phyloP scores from a whole-genome alignment of 208 protist species.

The Acanthamoeba sp. region DNA sequence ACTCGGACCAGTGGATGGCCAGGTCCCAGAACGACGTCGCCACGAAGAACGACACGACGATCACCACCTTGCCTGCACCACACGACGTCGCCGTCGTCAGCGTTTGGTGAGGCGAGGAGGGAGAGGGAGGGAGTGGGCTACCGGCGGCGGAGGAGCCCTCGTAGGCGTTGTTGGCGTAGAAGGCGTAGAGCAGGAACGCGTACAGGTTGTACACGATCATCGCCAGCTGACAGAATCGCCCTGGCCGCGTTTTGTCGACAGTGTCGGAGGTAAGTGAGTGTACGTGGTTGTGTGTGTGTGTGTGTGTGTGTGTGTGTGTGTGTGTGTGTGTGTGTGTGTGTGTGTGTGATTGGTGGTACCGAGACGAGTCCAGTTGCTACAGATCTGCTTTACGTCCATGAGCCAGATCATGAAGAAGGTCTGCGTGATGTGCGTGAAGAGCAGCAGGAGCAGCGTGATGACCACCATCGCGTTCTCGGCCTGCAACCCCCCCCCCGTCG shows the following conservation, averaged over 20 bases:
- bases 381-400: slow-evolving; percentile 59
- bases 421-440: slow-evolving; percentile 62
- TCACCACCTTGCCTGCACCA: slow-evolving; percentile 47
- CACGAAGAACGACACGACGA: slow-evolving; percentile 59
- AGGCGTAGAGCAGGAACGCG: slow-evolving; percentile 57
- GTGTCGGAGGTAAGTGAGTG: no score
- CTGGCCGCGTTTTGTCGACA: no score
- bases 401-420: slow-evolving; percentile 66
- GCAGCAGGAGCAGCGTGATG: slow-evolving; percentile 17
- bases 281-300: no score
- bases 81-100: no score
- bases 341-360: no score
- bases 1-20: slow-evolving; percentile 63
- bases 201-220: slow-evolving; percentile 62
- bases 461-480: slow-evolving; percentile 48
- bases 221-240: slow-evolving; percentile 22
- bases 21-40: slow-evolving; percentile 60
- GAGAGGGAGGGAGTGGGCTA: not conserved
- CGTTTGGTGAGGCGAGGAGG: not conserved
- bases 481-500: no score
- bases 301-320: no score
- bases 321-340: no score
- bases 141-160: slow-evolving; percentile 32
- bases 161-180: slow-evolving; percentile 63
- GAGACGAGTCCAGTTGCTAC: not conserved